phyloP scores from a whole-genome alignment of 805 yeast genomes.

The Hanseniaspora lindneri region DNA sequence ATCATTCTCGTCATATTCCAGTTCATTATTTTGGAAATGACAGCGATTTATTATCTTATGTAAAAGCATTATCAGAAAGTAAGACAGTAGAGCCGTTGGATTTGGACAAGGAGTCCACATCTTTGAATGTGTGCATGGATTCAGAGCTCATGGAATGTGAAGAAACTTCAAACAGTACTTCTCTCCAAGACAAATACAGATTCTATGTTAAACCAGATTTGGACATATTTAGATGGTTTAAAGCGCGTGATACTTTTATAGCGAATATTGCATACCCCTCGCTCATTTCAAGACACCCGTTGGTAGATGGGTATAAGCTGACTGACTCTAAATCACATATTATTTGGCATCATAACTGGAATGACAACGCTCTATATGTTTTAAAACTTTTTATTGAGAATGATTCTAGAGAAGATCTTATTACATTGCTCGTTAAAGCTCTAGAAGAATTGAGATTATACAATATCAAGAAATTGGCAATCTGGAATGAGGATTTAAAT shows the following conservation, averaged over 20 bases:
- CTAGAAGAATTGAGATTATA: constrained; percentile 28
- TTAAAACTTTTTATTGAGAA: constrained; percentile 23
- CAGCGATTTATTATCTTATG: constrained; percentile 16
- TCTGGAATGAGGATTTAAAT: constrained; percentile 36
- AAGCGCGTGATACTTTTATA: constrained; percentile 30
- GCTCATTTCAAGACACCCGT: constrained; percentile 12
- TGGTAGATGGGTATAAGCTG: constrained; percentile 27
- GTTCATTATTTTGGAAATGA: constrained; percentile 27
- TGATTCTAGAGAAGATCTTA: constrained; percentile 21
- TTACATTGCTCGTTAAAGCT: constrained; percentile 27
- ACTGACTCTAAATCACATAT: constrained; percentile 28
- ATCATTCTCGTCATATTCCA: constrained; percentile 33
- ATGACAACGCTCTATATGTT: constrained; percentile 25
- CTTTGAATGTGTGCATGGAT: constrained; percentile 17
- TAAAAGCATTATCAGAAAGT: background rate
- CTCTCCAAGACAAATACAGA: constrained; percentile 22
- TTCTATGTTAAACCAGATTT: constrained; percentile 31
- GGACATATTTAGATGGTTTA: constrained; percentile 35
- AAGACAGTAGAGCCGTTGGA: constrained; percentile 23
- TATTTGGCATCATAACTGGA: constrained; percentile 38
- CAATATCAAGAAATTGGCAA: constrained; percentile 23
- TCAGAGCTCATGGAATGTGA: constrained; percentile 22
- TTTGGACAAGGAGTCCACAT: constrained; percentile 24
- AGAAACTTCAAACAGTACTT: constrained; percentile 19
- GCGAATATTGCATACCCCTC: constrained; percentile 22